Percentiles rank a stretch among this genome's conserved stretches.
Evolutionary conservation across 1,284 basidiomycete species (phyloP).

Genomic region (Boletus mariae): DNA sequence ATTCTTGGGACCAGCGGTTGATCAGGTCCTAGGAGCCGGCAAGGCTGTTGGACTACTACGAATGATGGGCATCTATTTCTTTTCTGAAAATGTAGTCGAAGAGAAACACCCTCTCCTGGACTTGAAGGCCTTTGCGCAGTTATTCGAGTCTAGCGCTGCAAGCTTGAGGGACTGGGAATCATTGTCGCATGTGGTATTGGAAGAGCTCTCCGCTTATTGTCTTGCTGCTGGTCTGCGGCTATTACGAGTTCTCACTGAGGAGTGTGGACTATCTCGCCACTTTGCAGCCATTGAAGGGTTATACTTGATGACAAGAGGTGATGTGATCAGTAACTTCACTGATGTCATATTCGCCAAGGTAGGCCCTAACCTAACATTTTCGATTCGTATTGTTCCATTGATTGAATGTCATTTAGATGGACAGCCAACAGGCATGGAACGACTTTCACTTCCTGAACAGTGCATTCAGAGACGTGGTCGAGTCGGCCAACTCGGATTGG

Average conservation of each 20-base stretch:
- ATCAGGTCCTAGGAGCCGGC: conserved; percentile 64
- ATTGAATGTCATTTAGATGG: conserved; percentile 51
- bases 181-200: conserved; percentile 59
- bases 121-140: conserved; percentile 30
- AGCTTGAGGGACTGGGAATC: conserved; percentile 50
- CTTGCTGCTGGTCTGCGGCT: conserved; percentile 53
- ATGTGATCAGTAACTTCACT: conserved; percentile 68
- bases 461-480: conserved; percentile 66
- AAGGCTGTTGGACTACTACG: conserved; percentile 75
- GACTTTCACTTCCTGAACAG: conserved; percentile 85
- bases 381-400: not conserved
- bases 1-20: conserved; percentile 59
- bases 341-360: conserved; percentile 73
- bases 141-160: conserved; percentile 29
- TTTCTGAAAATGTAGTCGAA: conserved; percentile 24
- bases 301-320: conserved; percentile 70
- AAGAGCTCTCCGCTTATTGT: conserved; percentile 60
- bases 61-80: conserved; percentile 35
- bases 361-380: not conserved
- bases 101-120: conserved; percentile 13
- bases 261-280: conserved; percentile 70
- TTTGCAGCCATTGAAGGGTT: conserved; percentile 70
- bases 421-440: conserved; percentile 63
- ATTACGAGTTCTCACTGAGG: conserved; percentile 58
- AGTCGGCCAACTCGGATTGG: conserved; percentile 43